Base-by-base conservation (phyloP, 73 alveolate species). In the Tetrahymena borealis region DNA sequence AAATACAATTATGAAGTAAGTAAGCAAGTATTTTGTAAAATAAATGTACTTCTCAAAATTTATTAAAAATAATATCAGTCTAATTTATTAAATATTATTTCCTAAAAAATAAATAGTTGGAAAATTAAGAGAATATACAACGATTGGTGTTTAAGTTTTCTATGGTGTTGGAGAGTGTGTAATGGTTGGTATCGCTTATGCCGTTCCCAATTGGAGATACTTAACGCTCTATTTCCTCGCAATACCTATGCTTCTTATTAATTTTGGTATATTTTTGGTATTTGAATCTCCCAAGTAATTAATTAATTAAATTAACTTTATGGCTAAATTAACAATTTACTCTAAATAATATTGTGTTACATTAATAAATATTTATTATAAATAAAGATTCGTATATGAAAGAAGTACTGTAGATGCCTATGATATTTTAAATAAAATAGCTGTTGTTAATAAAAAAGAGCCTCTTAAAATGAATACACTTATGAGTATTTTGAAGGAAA, bases 91-190 rank as follows among this genome's bases (percentile, higher is more conserved):
- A 8, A n/a, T n/a, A 0, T 2, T 9, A n/a, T 20, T 15, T 60
- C 28, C n/a, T 60, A 24, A 24, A 60, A 13, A 60, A 1, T 9
- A 79, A 33, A 24, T 38, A 93, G 95, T 78, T 33, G 95, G 95
- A 16, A 90, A 93, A 40, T 78, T 93, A 40, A 93, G 95, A 79
- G 95, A 93, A 39, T 79, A 79, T 10, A 79, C 90, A 3, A 93
- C 90, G 18, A 78, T 93, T 32, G 95, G 95, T 12, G 95, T 93
- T 4, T 93, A 93, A 90, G 93, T 93, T 3, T 93, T 93, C 40
- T 93, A 79, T 90, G 95, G 92, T 0, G 0, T 93, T 39, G 95
- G 95, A 11, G 95, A 93, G 39, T 79, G 90, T 39, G 40, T 77
- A 16, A 79, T 93, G 33, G 91, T 93, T 28, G 35, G 42, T 4